phyloP scores from a whole-genome alignment of 805 yeast genomes.

The Candida xyloterini region DNA sequence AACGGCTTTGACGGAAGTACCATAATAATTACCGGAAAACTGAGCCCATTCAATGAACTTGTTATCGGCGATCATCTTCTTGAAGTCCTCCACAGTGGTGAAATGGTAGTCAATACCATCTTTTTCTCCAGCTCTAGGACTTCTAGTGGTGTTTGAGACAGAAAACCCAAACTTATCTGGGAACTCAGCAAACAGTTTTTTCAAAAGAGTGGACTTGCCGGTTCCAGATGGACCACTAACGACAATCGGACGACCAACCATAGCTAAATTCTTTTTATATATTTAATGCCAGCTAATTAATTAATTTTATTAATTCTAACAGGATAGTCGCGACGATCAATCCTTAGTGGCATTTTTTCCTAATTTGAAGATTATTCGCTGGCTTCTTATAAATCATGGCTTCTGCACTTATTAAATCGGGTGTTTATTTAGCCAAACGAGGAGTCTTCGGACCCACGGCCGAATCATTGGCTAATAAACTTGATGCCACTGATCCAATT shows the following conservation, averaged over 20 bases:
- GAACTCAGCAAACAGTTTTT: conserved; percentile 83
- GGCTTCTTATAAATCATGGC: conserved; percentile 15
- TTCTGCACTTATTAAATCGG: conserved; percentile 22
- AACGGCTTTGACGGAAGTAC: conserved; percentile 86
- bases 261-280: not conserved
- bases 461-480: conserved; percentile 12
- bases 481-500: conserved; percentile 29
- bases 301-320: not conserved
- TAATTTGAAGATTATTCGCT: conserved; percentile 3
- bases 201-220: conserved; percentile 92
- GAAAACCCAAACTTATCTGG: conserved; percentile 93
- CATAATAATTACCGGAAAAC: conserved; percentile 96
- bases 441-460: conserved; percentile 25
- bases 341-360: not conserved
- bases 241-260: conserved; percentile 74
- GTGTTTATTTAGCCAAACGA: conserved; percentile 22
- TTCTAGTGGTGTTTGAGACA: conserved; percentile 88
- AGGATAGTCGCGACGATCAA: conserved; percentile 3
- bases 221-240: conserved; percentile 96
- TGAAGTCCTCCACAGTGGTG: conserved; percentile 74
- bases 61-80: conserved; percentile 64
- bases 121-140: conserved; percentile 87
- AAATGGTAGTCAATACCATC: conserved; percentile 91
- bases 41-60: conserved; percentile 97
- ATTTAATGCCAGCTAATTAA: conserved; percentile 8